Evolutionary conservation across 2,329 filamentous ascomycete genomes (phyloP).

Genomic region (Beauveria sp.): DNA sequence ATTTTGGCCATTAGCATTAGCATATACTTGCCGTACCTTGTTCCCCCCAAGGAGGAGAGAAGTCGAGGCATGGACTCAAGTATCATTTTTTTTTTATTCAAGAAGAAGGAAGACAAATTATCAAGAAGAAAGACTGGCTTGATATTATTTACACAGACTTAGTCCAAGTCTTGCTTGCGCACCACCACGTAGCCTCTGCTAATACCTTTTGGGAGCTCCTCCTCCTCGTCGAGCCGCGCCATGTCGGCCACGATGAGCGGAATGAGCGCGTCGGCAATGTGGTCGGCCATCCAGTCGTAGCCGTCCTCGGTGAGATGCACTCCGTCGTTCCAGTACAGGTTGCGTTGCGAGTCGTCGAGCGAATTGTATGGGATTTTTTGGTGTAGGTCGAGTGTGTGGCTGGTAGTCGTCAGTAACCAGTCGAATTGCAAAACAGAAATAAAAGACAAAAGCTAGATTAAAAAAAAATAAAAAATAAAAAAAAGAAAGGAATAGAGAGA

Average conservation of each 20-base stretch:
- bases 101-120: background rate
- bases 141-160: constrained; percentile 10
- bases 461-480: too few species aligned
- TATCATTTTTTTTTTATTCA: background rate
- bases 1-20: constrained; percentile 2
- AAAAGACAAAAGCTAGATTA: too few species aligned
- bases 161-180: constrained; percentile 44
- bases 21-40: background rate
- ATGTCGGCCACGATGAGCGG: constrained; percentile 28
- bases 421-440: too few species aligned
- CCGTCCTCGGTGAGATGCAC: constrained; percentile 51
- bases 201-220: constrained; percentile 36
- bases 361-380: constrained; percentile 45
- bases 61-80: background rate
- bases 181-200: constrained; percentile 49
- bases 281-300: constrained; percentile 55
- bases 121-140: background rate
- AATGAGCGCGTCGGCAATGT: constrained; percentile 46
- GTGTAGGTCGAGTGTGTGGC: constrained; percentile 47
- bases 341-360: constrained; percentile 37
- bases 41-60: background rate
- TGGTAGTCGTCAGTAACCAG: background rate
- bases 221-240: constrained; percentile 37
- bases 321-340: constrained; percentile 52
- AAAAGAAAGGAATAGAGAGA: too few species aligned